Evolutionary conservation across 2,329 filamentous ascomycete genomes (phyloP), one percentile per base, ranked within the genome.

Genomic region (Colletotrichum horii): DNA sequence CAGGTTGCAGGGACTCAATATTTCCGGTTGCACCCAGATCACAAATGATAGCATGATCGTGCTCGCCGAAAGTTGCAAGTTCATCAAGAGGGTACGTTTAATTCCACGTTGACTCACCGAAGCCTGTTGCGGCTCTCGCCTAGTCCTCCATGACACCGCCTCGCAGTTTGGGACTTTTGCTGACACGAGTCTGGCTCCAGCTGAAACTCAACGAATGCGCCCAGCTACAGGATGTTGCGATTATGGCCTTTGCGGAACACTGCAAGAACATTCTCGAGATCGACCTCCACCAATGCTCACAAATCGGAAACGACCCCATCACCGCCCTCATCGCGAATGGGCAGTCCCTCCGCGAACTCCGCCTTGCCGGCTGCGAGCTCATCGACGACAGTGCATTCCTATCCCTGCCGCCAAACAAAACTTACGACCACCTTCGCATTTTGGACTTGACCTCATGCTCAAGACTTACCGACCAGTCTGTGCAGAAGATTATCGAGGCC

Each of bases 241-340:
- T 98, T 77, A 88, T 95, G 74, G 94, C 96, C 5, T 97, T 99
- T 82, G 96, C 97, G 8, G 89, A 93, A 61, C 92, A 97, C 84
- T 98, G 96, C 83, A 95, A 93, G 15, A 96, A 98, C 79, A 96
- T 99, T 36, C 93, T 99, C 77, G 97, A 99, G 84, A 98, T 99
- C 77, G 97, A 99, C 83, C 91, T 99, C 16, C 95, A 98, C 79
- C 94, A 95, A 79, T 98, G 97, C 87, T 90, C 88, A 70, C 90
- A 93, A 61, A 92, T 99, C 78, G 94, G 94, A 77, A 97, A 97
- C 82, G 91, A 93, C 28, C 95, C 97, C 1, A 91, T 99, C 65
- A 96, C 95, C 0, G 91, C 94, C 4, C 91, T 99, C 16, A 89
- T 99, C 65, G 90, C 91, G 26, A 93, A 94, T 78, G 94, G 96